These are phyloP conservation scores for Saprolegnia diclina DNA, from an alignment of 352 stramenopile genomes.

Conservation along the genomic window DNA sequence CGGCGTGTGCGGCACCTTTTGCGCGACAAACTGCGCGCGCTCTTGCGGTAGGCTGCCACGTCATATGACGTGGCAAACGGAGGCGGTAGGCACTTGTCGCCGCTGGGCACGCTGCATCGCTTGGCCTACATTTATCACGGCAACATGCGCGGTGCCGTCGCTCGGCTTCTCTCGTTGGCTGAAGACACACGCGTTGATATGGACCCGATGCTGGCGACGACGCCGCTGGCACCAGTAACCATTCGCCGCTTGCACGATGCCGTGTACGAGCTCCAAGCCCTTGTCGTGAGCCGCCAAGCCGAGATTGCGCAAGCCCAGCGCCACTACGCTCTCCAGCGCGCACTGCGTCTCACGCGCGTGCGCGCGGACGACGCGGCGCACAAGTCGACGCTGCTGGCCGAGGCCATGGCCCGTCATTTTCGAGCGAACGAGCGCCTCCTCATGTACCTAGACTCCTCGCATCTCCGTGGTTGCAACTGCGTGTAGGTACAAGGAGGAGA, in stretches of 20 bases:
- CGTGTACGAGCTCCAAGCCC: slow-evolving; percentile 35
- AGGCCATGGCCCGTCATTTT: slow-evolving; percentile 34
- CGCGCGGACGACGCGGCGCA: neutral
- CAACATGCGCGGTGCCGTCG: slow-evolving; percentile 37
- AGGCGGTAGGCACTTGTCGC: slow-evolving; percentile 34
- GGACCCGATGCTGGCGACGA: slow-evolving; percentile 24
- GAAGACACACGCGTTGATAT: slow-evolving; percentile 44
- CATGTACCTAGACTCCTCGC: slow-evolving; percentile 32
- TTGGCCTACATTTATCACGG: slow-evolving; percentile 40
- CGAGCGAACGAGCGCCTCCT: slow-evolving; percentile 32
- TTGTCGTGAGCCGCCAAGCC: slow-evolving; percentile 28
- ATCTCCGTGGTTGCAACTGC: neutral
- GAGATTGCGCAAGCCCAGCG: slow-evolving; percentile 31
- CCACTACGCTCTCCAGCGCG: slow-evolving; percentile 34
- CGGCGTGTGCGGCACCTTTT: slow-evolving; percentile 40
- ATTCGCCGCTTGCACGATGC: slow-evolving; percentile 48
- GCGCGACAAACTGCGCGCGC: slow-evolving; percentile 37
- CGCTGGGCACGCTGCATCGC: slow-evolving; percentile 54
- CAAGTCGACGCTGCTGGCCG: slow-evolving; percentile 29
- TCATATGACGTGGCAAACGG: neutral
- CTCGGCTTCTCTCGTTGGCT: slow-evolving; percentile 47
- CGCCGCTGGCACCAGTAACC: slow-evolving; percentile 35
- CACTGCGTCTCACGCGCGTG: slow-evolving; percentile 5
- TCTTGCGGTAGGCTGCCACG: slow-evolving; percentile 32
- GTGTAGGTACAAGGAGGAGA: slow-evolving; percentile 33